Base-by-base conservation (phyloP, 768 basidiomycete genomes). In the Lenzites betulinus region DNA sequence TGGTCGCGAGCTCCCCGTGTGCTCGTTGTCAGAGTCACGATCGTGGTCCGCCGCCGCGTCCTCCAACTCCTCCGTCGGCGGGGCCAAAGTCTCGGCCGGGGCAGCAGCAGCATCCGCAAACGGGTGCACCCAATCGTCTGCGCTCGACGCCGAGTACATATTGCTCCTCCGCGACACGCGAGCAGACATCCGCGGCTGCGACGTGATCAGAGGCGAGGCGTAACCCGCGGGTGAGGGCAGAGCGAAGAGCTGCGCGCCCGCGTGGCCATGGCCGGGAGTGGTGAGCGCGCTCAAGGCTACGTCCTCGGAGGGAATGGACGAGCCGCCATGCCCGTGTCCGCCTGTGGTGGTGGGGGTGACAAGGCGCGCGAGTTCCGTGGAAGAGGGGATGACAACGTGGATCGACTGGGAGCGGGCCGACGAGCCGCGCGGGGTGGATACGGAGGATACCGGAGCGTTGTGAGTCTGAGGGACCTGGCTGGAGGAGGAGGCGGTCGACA, bases 311-410 rank as follows among this genome's bases (percentile, higher is more conserved):
- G 47, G 36, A 9, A 26, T 36, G 20, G 22, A n/a, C 35, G 23
- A 18, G 35, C 23, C 13, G 39, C 8, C 7, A 26, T 52, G 51
- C 1, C 50, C 50, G 36, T 51, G 50, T 12, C 7, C 39, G 51
- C 38, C 38, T 13, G 51, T 52, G 39, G 13, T 18, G 25, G 39
- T 20, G 12, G 51, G 22, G 11, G 51, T 38, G 36, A 20, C 22
- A 2, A 26, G 7, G 38, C 38, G 22, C 22, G 39, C 20, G 51
- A 33, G 30, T 6, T 28, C 7, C 13, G 1, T 1, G 7, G 51
- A 11, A 38, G 39, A 30, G 22, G 51, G 51, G 51, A 52, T 52
- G 38, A 41, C 51, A 38, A 52, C 51, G 51, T 42, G 51, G 38
- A 39, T 39, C 38, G 35, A 51, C 38, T 20, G 51, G 35, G 35